Conservation (phyloP, 768 basidiomycete species). For the Suillus discolor region DNA sequence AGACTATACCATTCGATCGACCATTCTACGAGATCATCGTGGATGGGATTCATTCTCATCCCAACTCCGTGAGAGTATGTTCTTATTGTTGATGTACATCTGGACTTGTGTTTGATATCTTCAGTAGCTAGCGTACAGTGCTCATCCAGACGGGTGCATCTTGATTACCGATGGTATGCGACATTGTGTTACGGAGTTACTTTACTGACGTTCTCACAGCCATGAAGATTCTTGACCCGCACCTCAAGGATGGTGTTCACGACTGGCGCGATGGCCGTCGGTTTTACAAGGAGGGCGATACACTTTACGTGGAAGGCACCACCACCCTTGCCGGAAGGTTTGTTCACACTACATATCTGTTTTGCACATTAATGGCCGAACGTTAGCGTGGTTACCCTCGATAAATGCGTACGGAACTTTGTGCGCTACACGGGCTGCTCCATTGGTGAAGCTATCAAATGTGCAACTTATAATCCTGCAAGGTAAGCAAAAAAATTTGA, state of each 20-base stretch:
- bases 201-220: conserved; percentile 43
- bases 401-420: conserved; percentile 86
- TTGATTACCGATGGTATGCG: conserved; percentile 84
- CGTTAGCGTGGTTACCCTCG: conserved; percentile 74
- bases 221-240: conserved; percentile 85
- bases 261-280: conserved; percentile 86
- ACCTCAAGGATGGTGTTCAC: conserved; percentile 80
- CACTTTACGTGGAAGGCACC: conserved; percentile 82
- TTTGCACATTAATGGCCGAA: neutral
- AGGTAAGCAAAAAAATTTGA: conserved; percentile 44
- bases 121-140: conserved; percentile 75
- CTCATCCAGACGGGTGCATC: conserved; percentile 83
- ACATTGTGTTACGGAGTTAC: conserved; percentile 1
- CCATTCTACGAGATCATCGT: conserved; percentile 91
- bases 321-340: conserved; percentile 89
- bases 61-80: conserved; percentile 83
- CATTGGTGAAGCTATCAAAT: conserved; percentile 81
- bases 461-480: conserved; percentile 85
- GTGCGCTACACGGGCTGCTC: conserved; percentile 82
- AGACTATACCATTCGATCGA: conserved; percentile 53
- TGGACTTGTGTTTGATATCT: conserved; percentile 2
- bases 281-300: conserved; percentile 80
- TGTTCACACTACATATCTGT: conserved; percentile 18
- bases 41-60: conserved; percentile 90
- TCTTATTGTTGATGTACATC: neutral